These are phyloP conservation scores for Alternaria sp. DNA, from an alignment of 2,329 filamentous ascomycete genomes.

Conservation along the genomic window DNA sequence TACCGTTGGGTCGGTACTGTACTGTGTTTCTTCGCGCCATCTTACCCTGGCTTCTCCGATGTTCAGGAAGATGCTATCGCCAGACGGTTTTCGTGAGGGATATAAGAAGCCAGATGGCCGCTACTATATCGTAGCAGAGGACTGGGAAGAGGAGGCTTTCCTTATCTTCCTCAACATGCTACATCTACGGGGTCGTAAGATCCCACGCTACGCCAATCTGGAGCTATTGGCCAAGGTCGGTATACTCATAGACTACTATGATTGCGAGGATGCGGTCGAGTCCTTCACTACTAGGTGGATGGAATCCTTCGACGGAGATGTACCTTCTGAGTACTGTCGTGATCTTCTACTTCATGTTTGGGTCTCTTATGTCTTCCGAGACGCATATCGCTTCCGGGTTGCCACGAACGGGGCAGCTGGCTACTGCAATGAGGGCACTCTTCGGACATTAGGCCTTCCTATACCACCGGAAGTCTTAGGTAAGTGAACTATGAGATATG, in stretches of 20 bases:
- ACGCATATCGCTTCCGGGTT: background rate
- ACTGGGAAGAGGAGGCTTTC: constrained; percentile 51
- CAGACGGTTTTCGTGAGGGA: background rate
- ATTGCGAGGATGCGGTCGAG: background rate
- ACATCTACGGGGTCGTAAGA: constrained; percentile 52
- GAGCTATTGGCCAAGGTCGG: background rate
- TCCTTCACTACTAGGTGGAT: background rate
- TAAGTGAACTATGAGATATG: background rate
- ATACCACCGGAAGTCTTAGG: background rate
- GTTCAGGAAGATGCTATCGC: background rate
- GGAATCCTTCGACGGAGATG: too few species aligned
- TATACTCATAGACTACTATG: background rate
- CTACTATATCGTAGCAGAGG: constrained; percentile 3
- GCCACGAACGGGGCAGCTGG: background rate
- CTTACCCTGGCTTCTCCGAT: background rate
- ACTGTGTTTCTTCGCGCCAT: background rate
- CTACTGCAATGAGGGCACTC: background rate
- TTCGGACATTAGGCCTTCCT: background rate
- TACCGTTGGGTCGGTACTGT: background rate
- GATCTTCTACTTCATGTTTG: background rate
- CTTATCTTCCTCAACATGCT: constrained; percentile 56
- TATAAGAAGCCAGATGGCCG: background rate
- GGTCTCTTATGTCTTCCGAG: background rate
- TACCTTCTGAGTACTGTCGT: background rate
- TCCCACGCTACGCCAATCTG: constrained; percentile 37